Percentiles rank a stretch among this genome's conserved stretches.
phyloP scores from a whole-genome alignment of 2,329 filamentous ascomycete genomes.

The Fusarium guadeloupense region DNA sequence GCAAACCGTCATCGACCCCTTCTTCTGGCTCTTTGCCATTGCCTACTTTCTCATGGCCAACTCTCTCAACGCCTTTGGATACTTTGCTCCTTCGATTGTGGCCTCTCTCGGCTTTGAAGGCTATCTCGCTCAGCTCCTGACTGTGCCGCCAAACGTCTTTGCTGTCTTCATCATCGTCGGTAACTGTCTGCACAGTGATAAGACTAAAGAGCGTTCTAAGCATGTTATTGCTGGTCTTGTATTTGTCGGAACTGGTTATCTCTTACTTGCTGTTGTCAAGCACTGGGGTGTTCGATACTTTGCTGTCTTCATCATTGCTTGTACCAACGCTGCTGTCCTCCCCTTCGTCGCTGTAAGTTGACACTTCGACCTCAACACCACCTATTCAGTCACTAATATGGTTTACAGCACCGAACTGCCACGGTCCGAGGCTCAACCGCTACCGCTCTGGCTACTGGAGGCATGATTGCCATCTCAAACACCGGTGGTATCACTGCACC shows the following conservation, averaged over 20 bases:
- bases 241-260: constrained; percentile 44
- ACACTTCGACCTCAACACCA: not conserved
- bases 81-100: constrained; percentile 50
- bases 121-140: constrained; percentile 48
- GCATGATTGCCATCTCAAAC: constrained; percentile 50
- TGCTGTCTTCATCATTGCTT: constrained; percentile 47
- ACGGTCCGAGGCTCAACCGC: constrained; percentile 47
- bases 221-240: constrained; percentile 44
- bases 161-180: constrained; percentile 48
- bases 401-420: constrained; percentile 45
- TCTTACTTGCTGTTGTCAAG: constrained; percentile 44
- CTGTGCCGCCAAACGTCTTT: constrained; percentile 50
- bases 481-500: constrained; percentile 48
- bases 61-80: constrained; percentile 49
- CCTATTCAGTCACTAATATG: not conserved
- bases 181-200: constrained; percentile 46
- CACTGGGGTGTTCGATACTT: constrained; percentile 46
- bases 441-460: constrained; percentile 47
- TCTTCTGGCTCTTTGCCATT: constrained; percentile 48
- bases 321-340: constrained; percentile 47
- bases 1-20: constrained; percentile 46
- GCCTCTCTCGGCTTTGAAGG: constrained; percentile 48
- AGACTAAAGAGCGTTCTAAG: constrained; percentile 45
- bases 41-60: constrained; percentile 48
- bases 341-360: constrained; percentile 47